Base-by-base conservation (phyloP, 2,329 filamentous ascomycete genomes). In the Chaetomium sp. region DNA sequence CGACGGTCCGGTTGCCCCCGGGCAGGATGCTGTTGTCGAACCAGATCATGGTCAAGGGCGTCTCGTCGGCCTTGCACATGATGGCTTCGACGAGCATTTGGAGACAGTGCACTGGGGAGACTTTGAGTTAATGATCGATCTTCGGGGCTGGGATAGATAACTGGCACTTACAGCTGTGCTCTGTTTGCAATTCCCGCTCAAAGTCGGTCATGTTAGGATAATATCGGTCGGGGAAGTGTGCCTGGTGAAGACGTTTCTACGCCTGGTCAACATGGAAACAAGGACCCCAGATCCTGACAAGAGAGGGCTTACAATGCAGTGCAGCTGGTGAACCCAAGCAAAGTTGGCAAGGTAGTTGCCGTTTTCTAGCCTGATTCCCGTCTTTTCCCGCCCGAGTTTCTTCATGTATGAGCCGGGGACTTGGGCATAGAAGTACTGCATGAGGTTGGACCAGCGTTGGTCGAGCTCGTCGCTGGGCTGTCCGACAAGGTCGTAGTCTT, bases 1-100 rank as follows among this genome's bases (percentile, higher is more conserved):
- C 45, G 45, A 48, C 19, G 12, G 45, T 48, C 9, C 45, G 45
- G 45, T 48, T 48, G 45, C 45, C 45, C 6, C 45, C 45, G 33
- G 45, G 45, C 11, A 48, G 45, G 33, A 48, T 48, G 45, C 45
- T 48, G 45, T 48, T 48, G 33, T 48, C 45, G 45, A 48, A 48
- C 45, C 45, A 48, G 12, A 48, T 48, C 45, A 48, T 48, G 33
- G 45, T 48, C 45, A 48, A n/a, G 33, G 45, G 45, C 33, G 45
- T 37, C 45, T 48, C 45, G 33, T 48, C 45, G 12, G 45, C 45
- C 45, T 48, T 48, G 45, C 45, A 48, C 45, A 48, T 48, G 45
- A 48, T 48, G 33, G 45, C 45, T 14, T 48, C 45, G 45, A 37
- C 33, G 6, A 48, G 45, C 45, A 48, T 48, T 14, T 48, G 45